Evolutionary conservation across 139 green algal genomes (phyloP).

Genomic region (Tetraselmis striata): DNA sequence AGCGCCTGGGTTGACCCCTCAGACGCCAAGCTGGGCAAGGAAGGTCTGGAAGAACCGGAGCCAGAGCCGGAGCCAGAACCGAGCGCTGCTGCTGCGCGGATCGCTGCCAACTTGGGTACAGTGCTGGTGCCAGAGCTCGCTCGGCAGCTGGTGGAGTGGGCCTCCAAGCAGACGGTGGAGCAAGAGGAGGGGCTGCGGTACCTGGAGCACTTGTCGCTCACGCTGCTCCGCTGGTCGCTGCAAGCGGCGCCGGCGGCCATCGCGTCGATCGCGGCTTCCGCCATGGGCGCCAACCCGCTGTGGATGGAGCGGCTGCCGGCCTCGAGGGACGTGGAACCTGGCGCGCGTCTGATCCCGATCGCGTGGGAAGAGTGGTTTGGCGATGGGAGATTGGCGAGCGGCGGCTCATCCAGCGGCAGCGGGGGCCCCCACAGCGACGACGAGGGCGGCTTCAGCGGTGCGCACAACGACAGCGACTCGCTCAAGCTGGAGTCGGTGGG

Average conservation of each 20-base stretch:
- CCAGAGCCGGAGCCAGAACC: too few species aligned
- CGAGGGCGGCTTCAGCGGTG: too few species aligned
- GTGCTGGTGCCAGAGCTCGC: neutral
- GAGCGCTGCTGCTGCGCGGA: neutral
- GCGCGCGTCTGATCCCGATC: too few species aligned
- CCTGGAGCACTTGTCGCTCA: neutral
- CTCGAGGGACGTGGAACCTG: too few species aligned
- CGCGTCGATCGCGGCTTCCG: neutral
- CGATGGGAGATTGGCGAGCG: too few species aligned
- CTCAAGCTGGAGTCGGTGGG: too few species aligned
- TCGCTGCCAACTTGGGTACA: neutral
- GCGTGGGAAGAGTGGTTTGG: too few species aligned
- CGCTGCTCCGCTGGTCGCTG: neutral
- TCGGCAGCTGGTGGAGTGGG: neutral
- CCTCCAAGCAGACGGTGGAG: neutral
- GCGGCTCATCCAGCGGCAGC: too few species aligned
- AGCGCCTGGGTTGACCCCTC: neutral
- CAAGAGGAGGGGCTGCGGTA: neutral
- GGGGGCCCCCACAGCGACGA: too few species aligned
- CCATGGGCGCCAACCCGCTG: neutral
- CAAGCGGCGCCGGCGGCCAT: neutral
- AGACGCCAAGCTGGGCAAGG: too few species aligned
- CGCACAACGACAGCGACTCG: too few species aligned
- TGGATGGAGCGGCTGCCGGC: neutral
- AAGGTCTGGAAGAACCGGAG: too few species aligned